phyloP scores from a whole-genome alignment of 2,329 filamentous ascomycete species.

The Beauveria varroae region DNA sequence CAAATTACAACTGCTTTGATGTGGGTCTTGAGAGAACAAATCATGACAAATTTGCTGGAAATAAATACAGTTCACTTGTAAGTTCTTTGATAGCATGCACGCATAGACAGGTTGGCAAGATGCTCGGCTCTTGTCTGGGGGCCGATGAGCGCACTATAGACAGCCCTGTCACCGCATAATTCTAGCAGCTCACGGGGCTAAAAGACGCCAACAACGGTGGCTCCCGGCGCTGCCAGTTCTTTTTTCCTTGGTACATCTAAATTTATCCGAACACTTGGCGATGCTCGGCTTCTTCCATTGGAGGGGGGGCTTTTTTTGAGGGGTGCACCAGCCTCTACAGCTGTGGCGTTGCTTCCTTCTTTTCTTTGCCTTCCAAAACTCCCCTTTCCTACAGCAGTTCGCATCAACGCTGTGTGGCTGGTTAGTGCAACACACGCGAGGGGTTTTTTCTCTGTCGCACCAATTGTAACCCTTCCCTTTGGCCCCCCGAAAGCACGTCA shows the following conservation, averaged over 20 bases:
- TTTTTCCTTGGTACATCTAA: too few species aligned
- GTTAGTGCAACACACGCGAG: background rate
- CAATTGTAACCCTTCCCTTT: background rate
- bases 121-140: background rate
- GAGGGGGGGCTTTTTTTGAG: too few species aligned
- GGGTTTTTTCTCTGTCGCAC: background rate
- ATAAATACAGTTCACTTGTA: too few species aligned
- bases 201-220: background rate
- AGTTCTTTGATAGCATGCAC: too few species aligned
- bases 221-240: background rate
- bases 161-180: background rate
- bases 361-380: background rate
- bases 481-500: background rate
- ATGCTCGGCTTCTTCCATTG: too few species aligned
- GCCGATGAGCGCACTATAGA: background rate
- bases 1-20: too few species aligned
- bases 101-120: too few species aligned
- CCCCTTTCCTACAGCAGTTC: conserved; percentile 7
- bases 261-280: too few species aligned
- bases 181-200: background rate
- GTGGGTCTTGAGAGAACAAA: too few species aligned
- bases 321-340: background rate
- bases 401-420: background rate
- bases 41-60: too few species aligned
- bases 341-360: background rate